These are phyloP conservation scores for Saccharomycopsis olivae DNA, from an alignment of 805 yeast species.

Conservation along the genomic window DNA sequence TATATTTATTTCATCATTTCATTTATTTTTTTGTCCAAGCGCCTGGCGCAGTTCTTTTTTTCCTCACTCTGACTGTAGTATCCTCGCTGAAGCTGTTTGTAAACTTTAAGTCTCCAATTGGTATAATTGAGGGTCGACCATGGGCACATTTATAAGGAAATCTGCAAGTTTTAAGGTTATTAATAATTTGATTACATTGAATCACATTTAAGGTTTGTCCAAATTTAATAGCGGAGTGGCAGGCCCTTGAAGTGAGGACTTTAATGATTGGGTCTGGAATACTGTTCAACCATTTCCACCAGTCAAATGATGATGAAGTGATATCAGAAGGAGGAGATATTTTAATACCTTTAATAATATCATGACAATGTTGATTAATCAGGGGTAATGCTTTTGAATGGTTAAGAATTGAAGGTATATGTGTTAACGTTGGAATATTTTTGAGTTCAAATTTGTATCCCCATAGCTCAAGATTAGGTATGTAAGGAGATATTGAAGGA, in stretches of 20 bases:
- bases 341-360: slow-evolving; percentile 2
- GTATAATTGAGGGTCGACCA: slow-evolving; percentile 67
- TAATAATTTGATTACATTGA: slow-evolving; percentile 38
- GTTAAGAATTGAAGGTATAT: slow-evolving; percentile 18
- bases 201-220: slow-evolving; percentile 39
- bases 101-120: slow-evolving; percentile 24
- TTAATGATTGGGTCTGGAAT: slow-evolving; percentile 45
- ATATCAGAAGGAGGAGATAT: neutral
- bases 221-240: slow-evolving; percentile 62
- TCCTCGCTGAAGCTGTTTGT: neutral
- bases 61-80: neutral
- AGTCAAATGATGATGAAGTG: slow-evolving; percentile 18
- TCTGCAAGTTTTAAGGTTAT: slow-evolving; percentile 34
- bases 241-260: slow-evolving; percentile 48
- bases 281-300: slow-evolving; percentile 31
- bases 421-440: slow-evolving; percentile 36
- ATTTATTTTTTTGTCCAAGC: neutral
- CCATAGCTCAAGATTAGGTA: slow-evolving; percentile 32
- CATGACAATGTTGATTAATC: slow-evolving; percentile 35
- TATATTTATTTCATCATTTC: neutral
- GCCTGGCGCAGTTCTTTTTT: neutral
- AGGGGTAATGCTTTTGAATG: slow-evolving; percentile 18
- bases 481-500: no score
- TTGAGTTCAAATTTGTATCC: slow-evolving; percentile 30
- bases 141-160: slow-evolving; percentile 79